These are phyloP conservation scores for Boletus speciosus DNA, from an alignment of 768 basidiomycete genomes.

Conservation along the genomic window DNA sequence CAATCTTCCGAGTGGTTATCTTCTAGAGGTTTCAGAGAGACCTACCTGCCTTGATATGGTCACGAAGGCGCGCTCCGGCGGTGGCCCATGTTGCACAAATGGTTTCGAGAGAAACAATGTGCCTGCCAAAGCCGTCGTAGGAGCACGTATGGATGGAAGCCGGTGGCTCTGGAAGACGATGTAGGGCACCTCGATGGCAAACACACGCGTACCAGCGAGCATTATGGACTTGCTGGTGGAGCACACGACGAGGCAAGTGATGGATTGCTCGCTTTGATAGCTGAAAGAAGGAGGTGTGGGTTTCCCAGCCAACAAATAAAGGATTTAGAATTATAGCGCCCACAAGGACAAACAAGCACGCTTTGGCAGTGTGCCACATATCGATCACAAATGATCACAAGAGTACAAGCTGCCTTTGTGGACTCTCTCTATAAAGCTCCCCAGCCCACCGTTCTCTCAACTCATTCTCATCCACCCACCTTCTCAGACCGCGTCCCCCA, in stretches of 20 bases:
- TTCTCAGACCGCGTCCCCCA: slow-evolving; percentile 2
- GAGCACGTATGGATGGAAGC: background rate
- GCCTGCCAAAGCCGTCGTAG: background rate
- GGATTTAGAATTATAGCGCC: slow-evolving; percentile 29
- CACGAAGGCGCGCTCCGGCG: background rate
- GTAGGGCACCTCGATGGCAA: background rate
- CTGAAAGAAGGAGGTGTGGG: slow-evolving; percentile 2
- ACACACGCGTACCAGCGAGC: background rate
- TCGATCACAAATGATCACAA: slow-evolving; percentile 31
- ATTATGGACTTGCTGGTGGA: background rate
- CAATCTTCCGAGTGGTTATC: background rate
- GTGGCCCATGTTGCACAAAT: background rate
- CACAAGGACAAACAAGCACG: slow-evolving; percentile 47
- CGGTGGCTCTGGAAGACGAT: background rate
- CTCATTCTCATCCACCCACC: background rate
- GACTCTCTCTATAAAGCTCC: slow-evolving; percentile 25
- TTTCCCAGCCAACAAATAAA: slow-evolving; percentile 33
- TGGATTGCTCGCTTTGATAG: slow-evolving; percentile 1
- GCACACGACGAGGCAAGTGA: background rate
- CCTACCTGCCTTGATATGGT: background rate
- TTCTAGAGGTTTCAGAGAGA: background rate
- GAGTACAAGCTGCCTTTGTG: slow-evolving; percentile 28
- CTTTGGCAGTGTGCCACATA: slow-evolving; percentile 32
- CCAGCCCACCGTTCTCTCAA: background rate
- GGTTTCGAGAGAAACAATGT: background rate